Conservation (phyloP, 2,329 filamentous ascomycete species). For the Botrytis paeoniae region DNA sequence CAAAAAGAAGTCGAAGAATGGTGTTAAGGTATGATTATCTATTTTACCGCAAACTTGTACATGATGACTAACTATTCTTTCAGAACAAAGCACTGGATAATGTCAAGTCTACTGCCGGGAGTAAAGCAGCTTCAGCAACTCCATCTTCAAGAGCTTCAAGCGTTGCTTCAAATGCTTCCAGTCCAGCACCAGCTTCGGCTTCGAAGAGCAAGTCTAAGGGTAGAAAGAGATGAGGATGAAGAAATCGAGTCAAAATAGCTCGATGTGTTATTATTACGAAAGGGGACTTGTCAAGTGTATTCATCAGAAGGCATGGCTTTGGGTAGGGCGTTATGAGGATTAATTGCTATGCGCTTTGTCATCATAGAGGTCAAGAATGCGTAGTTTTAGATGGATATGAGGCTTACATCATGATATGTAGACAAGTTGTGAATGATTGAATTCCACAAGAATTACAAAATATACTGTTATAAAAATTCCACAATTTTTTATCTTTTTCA, state of each 20-base stretch:
- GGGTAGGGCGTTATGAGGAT: conserved; percentile 9
- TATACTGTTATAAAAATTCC: not conserved
- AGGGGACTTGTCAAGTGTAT: not conserved
- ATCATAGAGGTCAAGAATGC: not conserved
- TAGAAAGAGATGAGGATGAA: conserved; percentile 47
- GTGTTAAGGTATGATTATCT: conserved; percentile 58
- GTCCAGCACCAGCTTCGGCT: conserved; percentile 40
- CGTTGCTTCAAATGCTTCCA: conserved; percentile 71
- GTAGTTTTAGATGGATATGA: conserved; percentile 4
- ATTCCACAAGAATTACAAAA: not conserved
- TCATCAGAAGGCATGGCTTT: conserved; percentile 12
- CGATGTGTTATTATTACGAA: conserved; percentile 15
- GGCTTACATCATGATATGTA: conserved; percentile 9
- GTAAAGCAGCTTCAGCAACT: conserved; percentile 71
- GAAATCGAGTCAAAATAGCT: not conserved
- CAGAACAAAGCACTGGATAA: conserved; percentile 94
- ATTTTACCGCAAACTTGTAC: not conserved
- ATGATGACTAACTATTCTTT: conserved; percentile 19
- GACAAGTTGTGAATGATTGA: not conserved
- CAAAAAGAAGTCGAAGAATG: conserved; percentile 92
- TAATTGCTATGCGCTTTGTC: not conserved
- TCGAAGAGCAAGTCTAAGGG: conserved; percentile 47
- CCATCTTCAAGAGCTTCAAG: conserved; percentile 80
- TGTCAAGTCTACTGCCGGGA: conserved; percentile 68
- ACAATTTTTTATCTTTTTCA: not conserved